Percentiles rank a stretch among this genome's conserved stretches.
phyloP scores from a whole-genome alignment of 1,284 basidiomycete genomes.

The Ustilago shanxiensis region DNA sequence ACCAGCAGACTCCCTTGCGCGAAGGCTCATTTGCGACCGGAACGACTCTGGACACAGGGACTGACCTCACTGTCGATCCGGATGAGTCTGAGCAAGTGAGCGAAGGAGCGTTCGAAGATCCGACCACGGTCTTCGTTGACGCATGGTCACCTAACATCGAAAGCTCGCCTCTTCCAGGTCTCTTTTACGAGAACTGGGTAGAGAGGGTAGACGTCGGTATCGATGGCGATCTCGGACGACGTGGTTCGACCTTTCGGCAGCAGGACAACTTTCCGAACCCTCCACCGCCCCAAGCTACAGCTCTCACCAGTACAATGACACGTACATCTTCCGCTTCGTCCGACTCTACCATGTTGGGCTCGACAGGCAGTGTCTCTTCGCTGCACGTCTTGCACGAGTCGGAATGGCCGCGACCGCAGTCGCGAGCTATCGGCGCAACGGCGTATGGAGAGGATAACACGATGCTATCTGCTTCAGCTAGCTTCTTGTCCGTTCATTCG shows the following conservation, averaged over 20 bases:
- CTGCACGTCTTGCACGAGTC: constrained; percentile 12
- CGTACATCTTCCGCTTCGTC: neutral
- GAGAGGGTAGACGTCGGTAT: constrained; percentile 21
- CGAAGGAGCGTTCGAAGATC: neutral
- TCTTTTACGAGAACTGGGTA: constrained; percentile 37
- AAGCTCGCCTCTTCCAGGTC: constrained; percentile 21
- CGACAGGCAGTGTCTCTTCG: neutral
- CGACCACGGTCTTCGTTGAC: neutral
- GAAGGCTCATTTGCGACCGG: neutral
- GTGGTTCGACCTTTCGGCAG: constrained; percentile 1
- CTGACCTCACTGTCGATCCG: neutral
- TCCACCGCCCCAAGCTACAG: neutral
- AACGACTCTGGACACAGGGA: neutral
- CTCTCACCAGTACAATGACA: neutral
- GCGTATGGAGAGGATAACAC: neutral
- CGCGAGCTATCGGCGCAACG: neutral
- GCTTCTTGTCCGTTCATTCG: constrained; percentile 6
- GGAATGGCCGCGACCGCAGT: constrained; percentile 10
- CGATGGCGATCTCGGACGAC: constrained; percentile 30
- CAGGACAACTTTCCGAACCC: neutral
- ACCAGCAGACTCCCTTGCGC: neutral
- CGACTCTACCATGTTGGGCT: constrained; percentile 7
- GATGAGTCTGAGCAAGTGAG: neutral
- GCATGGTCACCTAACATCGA: neutral
- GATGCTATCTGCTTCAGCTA: neutral